Evolutionary conservation across 352 stramenopile species (phyloP).

Genomic region (Pythium pyrilobum): DNA sequence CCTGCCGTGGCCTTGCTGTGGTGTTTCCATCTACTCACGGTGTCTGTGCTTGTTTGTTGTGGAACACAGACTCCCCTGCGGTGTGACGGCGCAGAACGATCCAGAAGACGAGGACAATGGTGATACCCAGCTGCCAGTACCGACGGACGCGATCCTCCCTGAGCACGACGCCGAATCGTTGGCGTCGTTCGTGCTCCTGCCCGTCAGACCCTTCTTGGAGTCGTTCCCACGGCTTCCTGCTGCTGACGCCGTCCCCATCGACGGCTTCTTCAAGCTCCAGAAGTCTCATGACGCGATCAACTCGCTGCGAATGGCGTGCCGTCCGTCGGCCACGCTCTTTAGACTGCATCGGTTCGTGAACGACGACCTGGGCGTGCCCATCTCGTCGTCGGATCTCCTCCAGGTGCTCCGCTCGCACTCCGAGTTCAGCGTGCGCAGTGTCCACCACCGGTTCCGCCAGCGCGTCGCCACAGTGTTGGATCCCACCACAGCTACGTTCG

Average conservation of each 20-base stretch:
- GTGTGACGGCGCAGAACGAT: conserved; percentile 26
- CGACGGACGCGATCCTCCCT: conserved; percentile 47
- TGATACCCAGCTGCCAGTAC: conserved; percentile 33
- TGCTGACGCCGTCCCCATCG: background rate
- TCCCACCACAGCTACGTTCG: conserved; percentile 1
- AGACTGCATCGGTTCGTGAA: conserved; percentile 50
- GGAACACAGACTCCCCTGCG: conserved; percentile 45
- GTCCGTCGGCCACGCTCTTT: conserved; percentile 56
- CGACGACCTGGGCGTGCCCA: conserved; percentile 34
- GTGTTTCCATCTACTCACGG: too few species aligned
- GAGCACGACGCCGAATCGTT: conserved; percentile 48
- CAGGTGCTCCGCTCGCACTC: conserved; percentile 27
- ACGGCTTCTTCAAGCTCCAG: background rate
- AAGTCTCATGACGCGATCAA: background rate
- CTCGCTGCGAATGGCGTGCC: conserved; percentile 31
- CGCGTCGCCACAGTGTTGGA: conserved; percentile 16
- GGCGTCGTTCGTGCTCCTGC: conserved; percentile 32
- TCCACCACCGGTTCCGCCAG: conserved; percentile 25
- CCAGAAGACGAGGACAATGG: background rate
- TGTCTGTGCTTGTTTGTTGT: too few species aligned
- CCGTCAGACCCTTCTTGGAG: conserved; percentile 40
- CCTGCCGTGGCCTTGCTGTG: background rate
- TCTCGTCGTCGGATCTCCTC: conserved; percentile 39
- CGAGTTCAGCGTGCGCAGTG: conserved; percentile 38
- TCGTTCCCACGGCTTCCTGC: conserved; percentile 44